Percentiles rank a stretch among this genome's conserved stretches.
Conservation (phyloP, 768 basidiomycete genomes). For the Dentipellis sp. region DNA sequence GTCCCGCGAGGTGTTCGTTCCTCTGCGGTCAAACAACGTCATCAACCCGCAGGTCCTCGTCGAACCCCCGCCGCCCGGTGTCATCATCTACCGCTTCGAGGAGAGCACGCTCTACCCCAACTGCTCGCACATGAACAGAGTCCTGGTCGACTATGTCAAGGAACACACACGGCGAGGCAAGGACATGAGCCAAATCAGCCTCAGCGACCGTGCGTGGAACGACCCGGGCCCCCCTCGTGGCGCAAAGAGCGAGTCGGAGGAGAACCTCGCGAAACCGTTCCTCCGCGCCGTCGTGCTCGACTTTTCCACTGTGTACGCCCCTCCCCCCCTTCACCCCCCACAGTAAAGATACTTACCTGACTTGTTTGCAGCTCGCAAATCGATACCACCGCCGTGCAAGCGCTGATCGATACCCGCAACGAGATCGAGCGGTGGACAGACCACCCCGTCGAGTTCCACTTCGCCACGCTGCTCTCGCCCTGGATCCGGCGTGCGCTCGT, state of each 20-base stretch:
- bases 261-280: conserved; percentile 48
- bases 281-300: conserved; percentile 88
- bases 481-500: conserved; percentile 89
- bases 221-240: conserved; percentile 67
- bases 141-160: conserved; percentile 77
- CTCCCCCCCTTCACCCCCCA: background rate
- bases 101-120: conserved; percentile 88
- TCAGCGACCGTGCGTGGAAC: conserved; percentile 87
- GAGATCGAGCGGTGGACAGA: conserved; percentile 88
- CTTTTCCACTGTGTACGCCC: conserved; percentile 68
- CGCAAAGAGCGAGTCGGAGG: conserved; percentile 36
- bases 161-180: conserved; percentile 64
- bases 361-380: conserved; percentile 55
- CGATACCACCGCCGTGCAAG: conserved; percentile 88
- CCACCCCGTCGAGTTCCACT: conserved; percentile 84
- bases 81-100: conserved; percentile 87
- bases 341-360: background rate
- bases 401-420: conserved; percentile 79
- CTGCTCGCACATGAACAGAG: conserved; percentile 55
- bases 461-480: conserved; percentile 82
- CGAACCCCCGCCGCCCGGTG: conserved; percentile 71
- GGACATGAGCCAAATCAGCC: conserved; percentile 54
- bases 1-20: conserved; percentile 76
- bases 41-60: conserved; percentile 66
- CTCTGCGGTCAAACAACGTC: conserved; percentile 49